Evolutionary conservation across 2,329 filamentous ascomycete species (phyloP), one percentile per base, ranked within the genome.

Genomic region (Talaromyces sp.): DNA sequence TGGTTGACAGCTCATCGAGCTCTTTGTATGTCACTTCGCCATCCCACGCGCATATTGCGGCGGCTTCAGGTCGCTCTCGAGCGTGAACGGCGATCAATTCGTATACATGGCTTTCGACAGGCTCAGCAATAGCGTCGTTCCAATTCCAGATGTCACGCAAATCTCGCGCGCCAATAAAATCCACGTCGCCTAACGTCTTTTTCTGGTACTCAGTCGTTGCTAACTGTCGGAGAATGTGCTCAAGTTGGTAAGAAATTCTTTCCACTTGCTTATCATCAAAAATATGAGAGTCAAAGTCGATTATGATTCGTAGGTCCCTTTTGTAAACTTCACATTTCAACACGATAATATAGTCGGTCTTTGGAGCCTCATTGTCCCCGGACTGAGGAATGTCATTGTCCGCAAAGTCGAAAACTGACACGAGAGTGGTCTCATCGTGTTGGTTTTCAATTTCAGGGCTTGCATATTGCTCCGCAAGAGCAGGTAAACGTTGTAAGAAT

Each of bases 11-110:
- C 17, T 68, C 65, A 38, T 74, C 64, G 24, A 76, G 65, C 50
- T 74, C 68, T 19, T 62, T 62, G 58, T 76, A 75, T 2, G 69
- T 73, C 11, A 29, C 58, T 65, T 7, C 7, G 5, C 70, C 69
- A 62, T 76, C 74, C 69, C 69, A 70, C 17, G 70, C 67, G 10
- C 55, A 57, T 17, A 76, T 62, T 10, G 74, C 73, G 21, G 65
- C 50, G 7, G 66, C 55, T 49, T 71, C 63, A 1, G 71, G 69
- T 17, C 27, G 17, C n/a, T 21, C 49, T 26, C 11, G n/a, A 38
- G 41, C 53, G 14, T 31, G 19, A 13, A 13, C 9, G 11, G 49
- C 55, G 35, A 62, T 53, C 7, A 43, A 27, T 52, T 62, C 53
- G 51, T 50, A 38, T 24, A 62, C 58, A 29, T 32, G 51, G n/a